phyloP scores from a whole-genome alignment of 2,329 filamentous ascomycete species.

The Hymenoscyphus fructigenus region DNA sequence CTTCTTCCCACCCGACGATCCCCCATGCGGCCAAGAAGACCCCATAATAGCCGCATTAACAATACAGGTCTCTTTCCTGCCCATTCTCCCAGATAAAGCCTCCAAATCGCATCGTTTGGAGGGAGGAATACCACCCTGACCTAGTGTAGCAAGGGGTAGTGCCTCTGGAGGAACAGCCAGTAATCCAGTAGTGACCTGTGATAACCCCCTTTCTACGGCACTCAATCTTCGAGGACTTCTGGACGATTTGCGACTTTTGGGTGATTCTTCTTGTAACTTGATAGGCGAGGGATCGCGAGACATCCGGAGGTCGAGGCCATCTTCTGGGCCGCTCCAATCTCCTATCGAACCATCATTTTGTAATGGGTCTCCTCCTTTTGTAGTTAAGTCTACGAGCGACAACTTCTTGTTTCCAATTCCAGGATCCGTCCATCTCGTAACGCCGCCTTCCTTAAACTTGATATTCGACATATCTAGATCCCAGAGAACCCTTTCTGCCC shows the following conservation, averaged over 20 bases:
- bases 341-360: slow-evolving; percentile 45
- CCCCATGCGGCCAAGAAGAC: slow-evolving; percentile 61
- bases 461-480: slow-evolving; percentile 42
- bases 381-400: slow-evolving; percentile 61
- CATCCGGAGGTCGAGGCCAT: not conserved
- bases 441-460: slow-evolving; percentile 45
- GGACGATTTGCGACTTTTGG: not conserved
- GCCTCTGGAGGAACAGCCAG: slow-evolving; percentile 18
- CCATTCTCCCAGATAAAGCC: slow-evolving; percentile 42
- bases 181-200: slow-evolving; percentile 14
- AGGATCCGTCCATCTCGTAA: slow-evolving; percentile 58
- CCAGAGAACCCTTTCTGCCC: slow-evolving; percentile 64
- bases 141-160: slow-evolving; percentile 34
- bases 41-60: slow-evolving; percentile 78
- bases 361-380: slow-evolving; percentile 42
- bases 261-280: not conserved
- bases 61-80: slow-evolving; percentile 65
- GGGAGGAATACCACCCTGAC: slow-evolving; percentile 43
- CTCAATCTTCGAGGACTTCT: not conserved
- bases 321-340: slow-evolving; percentile 4
- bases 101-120: slow-evolving; percentile 44
- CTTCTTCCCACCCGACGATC: slow-evolving; percentile 50
- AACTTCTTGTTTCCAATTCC: slow-evolving; percentile 56
- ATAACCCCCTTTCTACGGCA: slow-evolving; percentile 15
- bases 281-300: not conserved